Base-by-base conservation (phyloP, 768 basidiomycete genomes). In the Pisolithus albus region DNA sequence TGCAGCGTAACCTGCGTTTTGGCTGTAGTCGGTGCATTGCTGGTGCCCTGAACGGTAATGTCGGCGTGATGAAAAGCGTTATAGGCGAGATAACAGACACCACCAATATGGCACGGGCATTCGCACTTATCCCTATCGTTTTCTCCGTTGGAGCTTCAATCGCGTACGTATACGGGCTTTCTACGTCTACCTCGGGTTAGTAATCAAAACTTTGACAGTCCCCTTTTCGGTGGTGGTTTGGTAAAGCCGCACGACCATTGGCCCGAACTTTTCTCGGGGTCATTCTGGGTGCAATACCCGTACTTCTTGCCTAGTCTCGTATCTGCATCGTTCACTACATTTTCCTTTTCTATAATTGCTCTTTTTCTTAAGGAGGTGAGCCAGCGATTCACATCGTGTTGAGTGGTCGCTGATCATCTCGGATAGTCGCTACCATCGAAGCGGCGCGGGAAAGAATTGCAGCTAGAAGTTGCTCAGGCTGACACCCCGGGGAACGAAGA, bases 21-120 rank as follows among this genome's bases (percentile, higher is more conserved):
- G 37, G 26, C 18, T 39, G 3, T 16, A 70, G 70, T 52, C 69
- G 70, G 36, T 68, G 69, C 30, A 56, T 72, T 3, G 60, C 68
- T 21, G 73, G 71, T 4, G 13, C 63, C 10, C 53, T 75, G 15
- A 73, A 73, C 43, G 74, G 73, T 3, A 74, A 75, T 30, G 9
- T 65, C 1, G 71, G 80, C 5, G 84, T 87, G 32, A 81, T 86
- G 75, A 88, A 87, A 61, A 83, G 80, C 52, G 77, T 80, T 51
- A 75, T 87, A 65, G 84, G 76, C 0, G 84, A 86, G 53, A 64
- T 86, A 30, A 82, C 81, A 75, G 30, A 71, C 40, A 53, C 53
- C 15, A 63, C 56, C 38, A 70, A 64, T 47, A 64, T 65, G 60
- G 68, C 74, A 3, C 64, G 65, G 15, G 74, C 57, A 6, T 70